These are phyloP conservation scores for Borovskyia barvae DNA, from an alignment of 208 protist species.

Conservation along the genomic window DNA sequence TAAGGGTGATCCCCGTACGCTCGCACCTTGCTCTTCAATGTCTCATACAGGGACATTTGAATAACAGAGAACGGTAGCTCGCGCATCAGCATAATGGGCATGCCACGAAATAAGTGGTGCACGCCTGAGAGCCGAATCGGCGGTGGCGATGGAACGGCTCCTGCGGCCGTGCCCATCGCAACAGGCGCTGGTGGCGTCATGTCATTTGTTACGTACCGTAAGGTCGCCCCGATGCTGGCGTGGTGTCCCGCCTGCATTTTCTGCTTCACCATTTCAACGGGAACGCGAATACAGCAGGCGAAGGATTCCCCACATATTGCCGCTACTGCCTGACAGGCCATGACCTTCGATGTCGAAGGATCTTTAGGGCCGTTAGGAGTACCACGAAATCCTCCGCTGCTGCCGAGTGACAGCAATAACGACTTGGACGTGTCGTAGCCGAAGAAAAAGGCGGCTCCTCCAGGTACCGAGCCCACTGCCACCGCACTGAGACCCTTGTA, in stretches of 20 bases:
- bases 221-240: constrained; percentile 24
- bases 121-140: constrained; percentile 39
- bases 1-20: constrained; percentile 33
- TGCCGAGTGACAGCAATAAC: constrained; percentile 4
- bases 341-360: constrained; percentile 5
- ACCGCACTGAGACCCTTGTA: constrained; percentile 87
- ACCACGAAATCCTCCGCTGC: neutral
- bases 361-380: neutral
- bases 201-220: constrained; percentile 54
- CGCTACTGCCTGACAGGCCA: constrained; percentile 49
- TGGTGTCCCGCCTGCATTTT: constrained; percentile 83
- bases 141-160: neutral
- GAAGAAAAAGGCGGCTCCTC: constrained; percentile 88
- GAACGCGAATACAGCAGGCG: constrained; percentile 87
- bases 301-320: constrained; percentile 78
- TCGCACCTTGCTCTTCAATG: constrained; percentile 48
- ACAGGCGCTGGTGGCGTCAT: neutral
- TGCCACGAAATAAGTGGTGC: constrained; percentile 70
- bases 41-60: constrained; percentile 93
- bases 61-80: constrained; percentile 91
- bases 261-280: constrained; percentile 92
- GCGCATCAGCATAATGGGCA: constrained; percentile 83
- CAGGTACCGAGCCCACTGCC: constrained; percentile 83
- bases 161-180: neutral
- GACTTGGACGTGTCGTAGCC: constrained; percentile 67